A percentile compares a stretch with the other conserved stretches of the same genome.
Evolutionary conservation across 2,329 filamentous ascomycete genomes (phyloP).

Genomic region (Aschersonia sp.): DNA sequence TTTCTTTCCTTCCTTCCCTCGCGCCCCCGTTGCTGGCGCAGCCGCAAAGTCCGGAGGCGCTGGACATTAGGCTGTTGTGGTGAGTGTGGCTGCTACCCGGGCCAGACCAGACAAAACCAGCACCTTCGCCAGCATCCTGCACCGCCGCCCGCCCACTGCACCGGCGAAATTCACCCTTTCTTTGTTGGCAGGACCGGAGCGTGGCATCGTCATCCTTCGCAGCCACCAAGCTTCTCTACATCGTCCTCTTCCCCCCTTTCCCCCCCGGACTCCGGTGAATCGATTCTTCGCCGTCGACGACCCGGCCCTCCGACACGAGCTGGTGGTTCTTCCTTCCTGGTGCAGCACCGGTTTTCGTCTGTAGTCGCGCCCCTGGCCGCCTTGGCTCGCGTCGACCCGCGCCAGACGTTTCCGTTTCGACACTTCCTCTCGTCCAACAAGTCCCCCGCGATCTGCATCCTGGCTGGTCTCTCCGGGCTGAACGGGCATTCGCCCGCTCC

Average conservation of each 20-base stretch:
- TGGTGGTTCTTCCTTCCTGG: not conserved
- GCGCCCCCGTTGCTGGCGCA: not conserved
- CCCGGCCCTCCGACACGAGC: not conserved
- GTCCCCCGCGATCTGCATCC: slow-evolving; percentile 10
- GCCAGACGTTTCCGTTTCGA: slow-evolving; percentile 1
- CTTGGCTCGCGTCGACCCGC: slow-evolving; percentile 3
- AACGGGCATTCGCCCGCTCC: slow-evolving; percentile 24
- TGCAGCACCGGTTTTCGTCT: not conserved
- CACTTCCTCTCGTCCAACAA: not conserved
- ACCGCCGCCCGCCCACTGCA: not conserved
- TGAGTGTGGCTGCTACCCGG: not conserved
- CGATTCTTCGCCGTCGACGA: too few relatives aligned
- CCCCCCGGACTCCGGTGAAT: not conserved
- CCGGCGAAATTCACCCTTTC: not conserved
- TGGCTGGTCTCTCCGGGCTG: slow-evolving; percentile 22
- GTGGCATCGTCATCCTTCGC: not conserved
- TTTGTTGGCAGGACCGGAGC: not conserved
- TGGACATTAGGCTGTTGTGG: not conserved
- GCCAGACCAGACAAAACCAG: not conserved
- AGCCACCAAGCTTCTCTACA: not conserved
- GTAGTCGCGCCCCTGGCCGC: not conserved
- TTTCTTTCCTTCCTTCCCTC: not conserved
- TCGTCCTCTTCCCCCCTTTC: not conserved
- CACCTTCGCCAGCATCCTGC: not conserved
- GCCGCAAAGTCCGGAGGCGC: not conserved